Conservation (phyloP, 2,329 filamentous ascomycete genomes). For the Pseudogymnoascus sp. region DNA sequence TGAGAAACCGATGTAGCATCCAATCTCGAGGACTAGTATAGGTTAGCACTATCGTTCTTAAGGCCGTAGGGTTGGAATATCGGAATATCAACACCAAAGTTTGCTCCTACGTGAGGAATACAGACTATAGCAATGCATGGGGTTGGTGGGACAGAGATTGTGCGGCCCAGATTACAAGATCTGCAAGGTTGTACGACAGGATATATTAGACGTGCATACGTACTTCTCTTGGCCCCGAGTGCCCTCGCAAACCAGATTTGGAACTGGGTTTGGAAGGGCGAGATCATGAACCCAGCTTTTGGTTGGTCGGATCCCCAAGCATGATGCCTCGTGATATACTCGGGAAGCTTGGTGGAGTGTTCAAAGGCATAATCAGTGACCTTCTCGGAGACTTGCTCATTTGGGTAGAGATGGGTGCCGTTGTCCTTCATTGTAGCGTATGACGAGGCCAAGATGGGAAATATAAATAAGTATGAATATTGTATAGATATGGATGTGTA, state of each 20-base stretch:
- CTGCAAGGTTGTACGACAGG: not conserved
- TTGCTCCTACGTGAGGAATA: not conserved
- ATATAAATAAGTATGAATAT: not conserved
- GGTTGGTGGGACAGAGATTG: not conserved
- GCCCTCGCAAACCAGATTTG: conserved; percentile 19
- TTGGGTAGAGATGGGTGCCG: conserved; percentile 33
- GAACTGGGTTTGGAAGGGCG: conserved; percentile 19
- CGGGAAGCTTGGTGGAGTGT: conserved; percentile 36
- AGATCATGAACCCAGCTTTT: conserved; percentile 21
- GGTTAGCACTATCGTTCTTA: not conserved
- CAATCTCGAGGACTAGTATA: conserved; percentile 24
- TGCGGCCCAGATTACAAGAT: not conserved
- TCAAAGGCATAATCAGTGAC: conserved; percentile 37
- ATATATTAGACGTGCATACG: conserved; percentile 11
- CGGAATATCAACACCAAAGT: not conserved
- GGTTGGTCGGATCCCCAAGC: conserved; percentile 20
- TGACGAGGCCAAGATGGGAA: not conserved
- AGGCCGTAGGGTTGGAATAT: not conserved
- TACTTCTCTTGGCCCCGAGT: conserved; percentile 20
- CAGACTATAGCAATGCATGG: not conserved
- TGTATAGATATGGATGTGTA: not conserved
- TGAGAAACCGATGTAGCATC: conserved; percentile 24
- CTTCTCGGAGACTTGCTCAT: conserved; percentile 31
- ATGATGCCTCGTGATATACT: conserved; percentile 36
- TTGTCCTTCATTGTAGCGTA: conserved; percentile 20